Base-by-base conservation (phyloP, 1,139 yeast genomes). In the Geotrichum histeridarum region DNA sequence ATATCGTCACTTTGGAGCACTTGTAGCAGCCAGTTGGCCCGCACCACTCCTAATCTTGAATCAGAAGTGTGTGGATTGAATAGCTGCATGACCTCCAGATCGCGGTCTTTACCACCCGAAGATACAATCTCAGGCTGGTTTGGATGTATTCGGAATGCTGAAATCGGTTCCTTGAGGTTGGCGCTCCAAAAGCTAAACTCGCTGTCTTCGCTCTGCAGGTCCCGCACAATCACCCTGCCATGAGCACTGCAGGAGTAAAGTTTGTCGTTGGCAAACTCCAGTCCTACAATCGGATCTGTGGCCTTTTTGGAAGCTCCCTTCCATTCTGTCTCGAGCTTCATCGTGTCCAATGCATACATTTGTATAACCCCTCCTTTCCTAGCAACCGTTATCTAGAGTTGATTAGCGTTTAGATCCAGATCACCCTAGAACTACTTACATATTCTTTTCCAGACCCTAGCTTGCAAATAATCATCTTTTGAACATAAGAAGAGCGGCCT, bases 171-270 rank as follows among this genome's bases (percentile, higher is more conserved):
- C 17, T 69, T 69, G 18, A 77, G 65, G 6, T 57, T 44, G 57
- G 54, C 51, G 30, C 46, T 50, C 57, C 59, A 58, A 38, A 56
- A 54, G 17, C 57, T 55, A 27, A 39, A 48, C 12, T 50, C 54
- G 39, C 45, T 38, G 14, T 58, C 55, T n/a, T 58, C 78, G 59
- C 74, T 77, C 46, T 73, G 64, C 58, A 77, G 64, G 56, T 77
- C 80, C n/a, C 79, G 70, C 14, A 78, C 64, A 1, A 74, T 68
- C 35, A 78, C 67, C 53, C 70, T 70, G 7, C 83, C 83, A 8
- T 72, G 73, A 11, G 67, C 65, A 2, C 79, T 76, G 59, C 82
- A 78, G 43, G 75, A 73, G 58, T 73, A 75, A 36, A 78, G 68
- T 61, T 68, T 59, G 37, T 67, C 68, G 39, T 66, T 57, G 51